These are phyloP conservation scores for Candida nemodendra DNA, from an alignment of 805 yeast species.

Conservation along the genomic window DNA sequence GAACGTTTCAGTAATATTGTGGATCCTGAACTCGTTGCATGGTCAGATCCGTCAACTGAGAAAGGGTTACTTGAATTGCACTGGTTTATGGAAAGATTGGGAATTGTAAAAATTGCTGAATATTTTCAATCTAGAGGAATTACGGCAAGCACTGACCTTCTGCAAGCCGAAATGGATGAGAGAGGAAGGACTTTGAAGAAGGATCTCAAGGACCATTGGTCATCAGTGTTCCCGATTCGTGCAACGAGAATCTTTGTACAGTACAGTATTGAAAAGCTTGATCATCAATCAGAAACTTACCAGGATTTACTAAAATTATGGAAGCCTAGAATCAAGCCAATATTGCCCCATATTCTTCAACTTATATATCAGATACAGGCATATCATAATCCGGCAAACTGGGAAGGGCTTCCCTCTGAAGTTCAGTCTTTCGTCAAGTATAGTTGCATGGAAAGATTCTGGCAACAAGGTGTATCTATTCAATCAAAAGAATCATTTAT, in stretches of 20 bases:
- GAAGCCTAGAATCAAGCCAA: conserved; percentile 92
- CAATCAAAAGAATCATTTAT: conserved; percentile 92
- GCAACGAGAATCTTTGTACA: conserved; percentile 94
- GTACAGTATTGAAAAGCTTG: conserved; percentile 89
- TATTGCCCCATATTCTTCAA: conserved; percentile 86
- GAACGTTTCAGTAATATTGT: conserved; percentile 84
- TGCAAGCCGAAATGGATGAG: conserved; percentile 85
- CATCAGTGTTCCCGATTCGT: conserved; percentile 89
- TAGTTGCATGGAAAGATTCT: conserved; percentile 88
- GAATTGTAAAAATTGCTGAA: conserved; percentile 89
- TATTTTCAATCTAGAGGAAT: conserved; percentile 85
- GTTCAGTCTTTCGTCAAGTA: conserved; percentile 91
- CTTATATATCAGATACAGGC: conserved; percentile 88
- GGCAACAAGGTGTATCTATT: conserved; percentile 98
- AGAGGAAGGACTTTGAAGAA: conserved; percentile 74
- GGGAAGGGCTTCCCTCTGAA: conserved; percentile 83
- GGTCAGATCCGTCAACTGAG: conserved; percentile 91
- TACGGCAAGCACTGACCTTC: conserved; percentile 68
- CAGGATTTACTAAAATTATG: conserved; percentile 69
- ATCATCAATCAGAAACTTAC: conserved; percentile 75
- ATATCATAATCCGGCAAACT: conserved; percentile 89
- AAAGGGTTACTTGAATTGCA: conserved; percentile 86
- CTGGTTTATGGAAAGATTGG: conserved; percentile 98
- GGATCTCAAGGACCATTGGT: conserved; percentile 87
- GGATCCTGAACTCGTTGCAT: conserved; percentile 87